Conservation (phyloP, 768 basidiomycete species). For the Russula griseocarnosa region DNA sequence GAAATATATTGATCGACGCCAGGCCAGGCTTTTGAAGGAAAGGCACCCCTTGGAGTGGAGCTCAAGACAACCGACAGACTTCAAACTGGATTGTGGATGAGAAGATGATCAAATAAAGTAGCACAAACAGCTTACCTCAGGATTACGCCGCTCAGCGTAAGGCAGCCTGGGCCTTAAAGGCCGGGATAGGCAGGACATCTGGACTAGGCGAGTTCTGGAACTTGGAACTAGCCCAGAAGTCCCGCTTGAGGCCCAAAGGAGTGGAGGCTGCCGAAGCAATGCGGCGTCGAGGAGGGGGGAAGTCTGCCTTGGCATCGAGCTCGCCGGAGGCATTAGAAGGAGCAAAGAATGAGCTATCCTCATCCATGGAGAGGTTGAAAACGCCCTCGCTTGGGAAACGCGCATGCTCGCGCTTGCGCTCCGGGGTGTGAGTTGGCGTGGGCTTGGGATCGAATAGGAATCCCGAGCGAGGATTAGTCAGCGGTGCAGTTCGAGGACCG, state of each 20-base stretch:
- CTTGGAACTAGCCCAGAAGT: slow-evolving; percentile 71
- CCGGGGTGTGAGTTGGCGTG: slow-evolving; percentile 41
- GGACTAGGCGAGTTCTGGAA: slow-evolving; percentile 88
- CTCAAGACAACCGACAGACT: slow-evolving; percentile 40
- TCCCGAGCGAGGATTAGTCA: slow-evolving; percentile 35
- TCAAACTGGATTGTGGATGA: slow-evolving; percentile 27
- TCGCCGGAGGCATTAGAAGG: slow-evolving; percentile 42
- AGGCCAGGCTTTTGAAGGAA: slow-evolving; percentile 33
- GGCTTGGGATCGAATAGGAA: slow-evolving; percentile 42
- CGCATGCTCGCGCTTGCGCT: slow-evolving; percentile 42
- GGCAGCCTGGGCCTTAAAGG: slow-evolving; percentile 40
- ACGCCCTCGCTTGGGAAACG: slow-evolving; percentile 69
- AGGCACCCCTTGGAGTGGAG: slow-evolving; percentile 36
- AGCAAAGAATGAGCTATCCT: slow-evolving; percentile 44
- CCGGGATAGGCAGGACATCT: slow-evolving; percentile 70
- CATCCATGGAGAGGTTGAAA: slow-evolving; percentile 73
- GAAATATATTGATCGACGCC: slow-evolving; percentile 36
- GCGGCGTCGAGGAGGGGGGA: slow-evolving; percentile 24
- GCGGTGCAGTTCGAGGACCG: slow-evolving; percentile 49
- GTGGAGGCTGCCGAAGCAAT: slow-evolving; percentile 23
- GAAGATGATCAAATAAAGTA: neutral
- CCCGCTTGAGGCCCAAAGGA: slow-evolving; percentile 18
- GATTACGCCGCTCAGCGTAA: slow-evolving; percentile 18
- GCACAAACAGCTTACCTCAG: neutral
- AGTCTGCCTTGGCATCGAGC: slow-evolving; percentile 36